These are phyloP conservation scores for Pezicula carpinea DNA, from an alignment of 2,329 filamentous ascomycete genomes.

Conservation along the genomic window DNA sequence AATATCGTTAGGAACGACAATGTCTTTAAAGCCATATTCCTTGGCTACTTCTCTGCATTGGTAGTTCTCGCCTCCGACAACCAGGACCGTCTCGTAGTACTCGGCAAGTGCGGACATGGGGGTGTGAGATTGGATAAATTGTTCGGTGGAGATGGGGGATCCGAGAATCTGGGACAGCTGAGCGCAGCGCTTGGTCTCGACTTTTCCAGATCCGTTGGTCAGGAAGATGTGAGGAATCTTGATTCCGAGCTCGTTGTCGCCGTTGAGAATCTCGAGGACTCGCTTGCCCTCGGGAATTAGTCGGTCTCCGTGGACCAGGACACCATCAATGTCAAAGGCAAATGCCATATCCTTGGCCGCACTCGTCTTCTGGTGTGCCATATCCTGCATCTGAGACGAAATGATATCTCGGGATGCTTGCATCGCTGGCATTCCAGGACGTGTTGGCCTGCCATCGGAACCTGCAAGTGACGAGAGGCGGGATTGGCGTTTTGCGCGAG, in stretches of 20 bases:
- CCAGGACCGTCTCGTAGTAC: constrained; percentile 73
- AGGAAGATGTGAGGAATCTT: constrained; percentile 73
- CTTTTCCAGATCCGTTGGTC: constrained; percentile 71
- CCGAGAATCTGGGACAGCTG: constrained; percentile 64
- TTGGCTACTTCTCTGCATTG: constrained; percentile 70
- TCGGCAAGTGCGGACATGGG: constrained; percentile 72
- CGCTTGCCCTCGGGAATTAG: constrained; percentile 64
- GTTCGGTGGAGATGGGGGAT: constrained; percentile 61
- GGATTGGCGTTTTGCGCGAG: constrained; percentile 63
- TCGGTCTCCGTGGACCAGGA: constrained; percentile 68
- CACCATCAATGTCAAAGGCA: constrained; percentile 74
- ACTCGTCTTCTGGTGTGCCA: constrained; percentile 59
- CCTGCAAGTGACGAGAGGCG: constrained; percentile 59
- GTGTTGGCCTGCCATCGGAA: constrained; percentile 38
- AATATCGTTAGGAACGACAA: constrained; percentile 70
- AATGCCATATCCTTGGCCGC: constrained; percentile 78
- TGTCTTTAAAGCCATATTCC: constrained; percentile 69
- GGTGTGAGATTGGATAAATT: constrained; percentile 75
- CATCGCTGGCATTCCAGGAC: constrained; percentile 53
- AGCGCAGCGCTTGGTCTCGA: constrained; percentile 57
- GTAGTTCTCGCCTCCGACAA: constrained; percentile 72
- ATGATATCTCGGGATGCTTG: constrained; percentile 63
- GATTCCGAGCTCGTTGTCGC: constrained; percentile 72
- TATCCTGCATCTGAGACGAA: constrained; percentile 64
- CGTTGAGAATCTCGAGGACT: constrained; percentile 66